phyloP scores from a whole-genome alignment of 2,329 filamentous ascomycete species.

The Ophiostoma australiae region DNA sequence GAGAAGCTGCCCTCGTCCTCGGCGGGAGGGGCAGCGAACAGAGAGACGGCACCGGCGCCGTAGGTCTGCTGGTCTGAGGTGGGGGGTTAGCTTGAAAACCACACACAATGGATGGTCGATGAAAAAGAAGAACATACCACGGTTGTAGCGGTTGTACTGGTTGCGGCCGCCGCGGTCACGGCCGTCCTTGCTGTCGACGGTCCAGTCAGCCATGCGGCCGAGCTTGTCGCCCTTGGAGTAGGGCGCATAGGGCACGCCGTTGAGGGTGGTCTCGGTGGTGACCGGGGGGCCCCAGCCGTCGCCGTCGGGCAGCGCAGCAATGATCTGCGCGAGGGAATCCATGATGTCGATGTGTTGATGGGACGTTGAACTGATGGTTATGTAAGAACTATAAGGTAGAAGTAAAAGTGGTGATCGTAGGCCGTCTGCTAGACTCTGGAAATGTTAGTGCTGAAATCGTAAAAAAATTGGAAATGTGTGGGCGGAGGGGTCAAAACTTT shows the following conservation, averaged over 20 bases:
- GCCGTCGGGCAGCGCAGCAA: constrained; percentile 66
- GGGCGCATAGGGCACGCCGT: constrained; percentile 93
- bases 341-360: constrained; percentile 17
- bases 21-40: constrained; percentile 85
- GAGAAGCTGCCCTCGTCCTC: constrained; percentile 98
- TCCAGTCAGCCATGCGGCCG: constrained; percentile 99
- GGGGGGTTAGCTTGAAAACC: background rate
- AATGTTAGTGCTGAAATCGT: constrained; percentile 6
- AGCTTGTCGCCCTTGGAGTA: constrained; percentile 99
- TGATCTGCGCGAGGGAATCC: constrained; percentile 52
- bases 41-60: constrained; percentile 76
- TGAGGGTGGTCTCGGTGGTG: constrained; percentile 79
- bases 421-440: background rate
- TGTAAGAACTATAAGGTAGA: background rate
- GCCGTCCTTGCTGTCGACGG: constrained; percentile 77
- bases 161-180: constrained; percentile 70
- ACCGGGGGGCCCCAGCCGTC: constrained; percentile 84
- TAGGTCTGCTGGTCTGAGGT: constrained; percentile 87
- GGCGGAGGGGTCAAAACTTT: constrained; percentile 9
- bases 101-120: background rate
- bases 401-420: background rate
- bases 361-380: background rate
- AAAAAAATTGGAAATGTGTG: constrained; percentile 15
- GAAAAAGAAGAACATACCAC: constrained; percentile 56
- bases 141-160: constrained; percentile 88